Percentiles rank a stretch among this genome's conserved stretches.
phyloP scores from a whole-genome alignment of 2,329 filamentous ascomycete genomes.

The Phialocephala subalpina region DNA sequence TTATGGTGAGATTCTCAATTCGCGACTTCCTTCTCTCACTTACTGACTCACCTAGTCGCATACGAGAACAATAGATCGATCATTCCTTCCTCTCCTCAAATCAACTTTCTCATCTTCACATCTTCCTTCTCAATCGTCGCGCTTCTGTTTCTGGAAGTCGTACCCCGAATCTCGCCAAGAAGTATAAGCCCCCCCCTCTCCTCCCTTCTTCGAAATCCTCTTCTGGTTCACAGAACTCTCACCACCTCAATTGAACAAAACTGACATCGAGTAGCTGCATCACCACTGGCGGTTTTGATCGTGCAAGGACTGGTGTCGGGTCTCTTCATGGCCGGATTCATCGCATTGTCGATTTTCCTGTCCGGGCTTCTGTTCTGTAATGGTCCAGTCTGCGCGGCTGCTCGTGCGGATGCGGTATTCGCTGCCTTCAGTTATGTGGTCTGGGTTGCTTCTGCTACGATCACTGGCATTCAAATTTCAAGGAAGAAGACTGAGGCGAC shows the following conservation, averaged over 20 bases:
- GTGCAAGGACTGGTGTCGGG: neutral
- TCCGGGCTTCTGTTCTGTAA: slow-evolving; percentile 12
- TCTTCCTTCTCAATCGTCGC: slow-evolving; percentile 12
- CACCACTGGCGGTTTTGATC: neutral
- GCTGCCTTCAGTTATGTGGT: slow-evolving; percentile 10
- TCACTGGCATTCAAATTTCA: slow-evolving; percentile 10
- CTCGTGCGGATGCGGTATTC: slow-evolving; percentile 18
- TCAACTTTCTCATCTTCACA: slow-evolving; percentile 14
- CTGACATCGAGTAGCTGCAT: slow-evolving; percentile 5
- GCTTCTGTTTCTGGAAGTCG: slow-evolving; percentile 15
- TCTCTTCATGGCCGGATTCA: slow-evolving; percentile 14
- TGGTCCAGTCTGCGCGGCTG: slow-evolving; percentile 10
- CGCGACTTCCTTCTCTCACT: neutral
- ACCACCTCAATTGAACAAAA: neutral
- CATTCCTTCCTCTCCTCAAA: slow-evolving; percentile 11
- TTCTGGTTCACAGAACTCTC: no score
- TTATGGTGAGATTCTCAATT: slow-evolving; percentile 1
- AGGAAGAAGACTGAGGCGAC: neutral
- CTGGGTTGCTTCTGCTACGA: slow-evolving; percentile 10
- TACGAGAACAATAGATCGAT: slow-evolving; percentile 5
- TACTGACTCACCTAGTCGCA: neutral
- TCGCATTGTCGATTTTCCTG: slow-evolving; percentile 17
- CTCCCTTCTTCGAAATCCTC: no score
- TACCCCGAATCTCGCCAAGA: slow-evolving; percentile 10
- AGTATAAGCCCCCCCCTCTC: neutral